Evolutionary conservation across 177 flowering plant species (phyloP).

Genomic region (Vitis hybrid): DNA sequence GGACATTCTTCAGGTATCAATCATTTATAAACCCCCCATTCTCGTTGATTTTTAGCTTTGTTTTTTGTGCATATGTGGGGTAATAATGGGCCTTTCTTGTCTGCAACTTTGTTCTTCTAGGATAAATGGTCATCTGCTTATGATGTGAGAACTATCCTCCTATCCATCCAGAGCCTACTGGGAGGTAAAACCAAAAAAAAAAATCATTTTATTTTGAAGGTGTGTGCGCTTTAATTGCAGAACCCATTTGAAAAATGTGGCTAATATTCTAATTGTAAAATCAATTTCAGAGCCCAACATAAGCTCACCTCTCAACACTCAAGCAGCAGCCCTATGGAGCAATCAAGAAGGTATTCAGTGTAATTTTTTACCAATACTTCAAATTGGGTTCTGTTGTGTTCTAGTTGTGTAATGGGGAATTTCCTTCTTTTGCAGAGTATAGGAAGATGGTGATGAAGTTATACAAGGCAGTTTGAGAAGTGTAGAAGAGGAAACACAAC

Average conservation of each 20-base stretch:
- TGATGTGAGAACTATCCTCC: constrained; percentile 85
- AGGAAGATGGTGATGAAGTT: constrained; percentile 87
- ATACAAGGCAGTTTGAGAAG: constrained; percentile 56
- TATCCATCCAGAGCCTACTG: constrained; percentile 88
- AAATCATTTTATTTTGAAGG: not conserved
- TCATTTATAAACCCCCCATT: not conserved
- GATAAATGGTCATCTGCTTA: constrained; percentile 99
- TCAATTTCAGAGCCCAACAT: constrained; percentile 76
- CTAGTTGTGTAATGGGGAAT: not conserved
- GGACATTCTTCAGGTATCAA: constrained; percentile 86
- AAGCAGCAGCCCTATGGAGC: constrained; percentile 92
- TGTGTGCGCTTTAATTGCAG: constrained; percentile 1
- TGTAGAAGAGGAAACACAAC: no score
- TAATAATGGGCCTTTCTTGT: no score
- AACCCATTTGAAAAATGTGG: not conserved
- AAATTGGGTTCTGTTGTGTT: not conserved
- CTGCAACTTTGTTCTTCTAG: constrained; percentile 21
- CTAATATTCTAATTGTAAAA: not conserved
- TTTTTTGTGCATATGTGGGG: not conserved
- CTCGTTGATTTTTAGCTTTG: not conserved
- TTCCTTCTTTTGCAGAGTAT: constrained; percentile 58
- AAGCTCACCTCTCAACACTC: constrained; percentile 84
- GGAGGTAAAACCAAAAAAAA: constrained; percentile 44
- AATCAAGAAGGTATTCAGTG: constrained; percentile 73
- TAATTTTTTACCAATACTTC: not conserved